Base-by-base conservation (phyloP, 352 stramenopile genomes). In the Pythium monospermum region DNA sequence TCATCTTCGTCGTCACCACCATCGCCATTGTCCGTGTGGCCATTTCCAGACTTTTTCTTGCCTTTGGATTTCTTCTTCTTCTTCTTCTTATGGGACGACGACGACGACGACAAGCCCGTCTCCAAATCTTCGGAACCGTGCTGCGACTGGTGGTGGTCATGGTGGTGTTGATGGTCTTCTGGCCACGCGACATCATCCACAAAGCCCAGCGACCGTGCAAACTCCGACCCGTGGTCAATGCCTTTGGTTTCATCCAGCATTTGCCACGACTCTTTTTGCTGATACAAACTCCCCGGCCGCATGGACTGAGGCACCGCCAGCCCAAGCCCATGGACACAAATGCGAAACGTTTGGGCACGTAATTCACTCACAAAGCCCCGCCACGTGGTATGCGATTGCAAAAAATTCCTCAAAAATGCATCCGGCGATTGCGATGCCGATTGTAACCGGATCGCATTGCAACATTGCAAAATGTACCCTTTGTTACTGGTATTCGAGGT, bases 391-490 rank as follows among this genome's bases (percentile, higher is more conserved):
- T 96, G 85, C 48, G 83, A 94, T 58, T 89, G 75, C 38, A 96
- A 69, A 54, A 95, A 96, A 49, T 88, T 91, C 12, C 86, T 76
- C 50, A 96, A 64, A 48, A 94, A 96, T 28, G 85, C 80, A 38
- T 91, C 86, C 8, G 87, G 87, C 11, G 86, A 76, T 53, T 96
- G 79, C 19, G 84, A 90, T 36, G 87, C 83, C 26, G 87, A 85
- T 54, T 96, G 87, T 40, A 96, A 66, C 12, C 87, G 83, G 56
- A 95, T 87, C 27, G 74, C 80, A 41, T 96, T 96, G 69, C 85
- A 96, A 59, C 80, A 83, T 61, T 96, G 78, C 39, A 96, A 32
- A 19, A 95, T 89, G 68, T 92, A 91, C 18, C 87, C 87, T 39
- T 87, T 77, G 67, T 94, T 94, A 60, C 82, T 91, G 15, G 77